phyloP scores from a whole-genome alignment of 1,284 basidiomycete genomes.

The Ceratobasidium sp. region DNA sequence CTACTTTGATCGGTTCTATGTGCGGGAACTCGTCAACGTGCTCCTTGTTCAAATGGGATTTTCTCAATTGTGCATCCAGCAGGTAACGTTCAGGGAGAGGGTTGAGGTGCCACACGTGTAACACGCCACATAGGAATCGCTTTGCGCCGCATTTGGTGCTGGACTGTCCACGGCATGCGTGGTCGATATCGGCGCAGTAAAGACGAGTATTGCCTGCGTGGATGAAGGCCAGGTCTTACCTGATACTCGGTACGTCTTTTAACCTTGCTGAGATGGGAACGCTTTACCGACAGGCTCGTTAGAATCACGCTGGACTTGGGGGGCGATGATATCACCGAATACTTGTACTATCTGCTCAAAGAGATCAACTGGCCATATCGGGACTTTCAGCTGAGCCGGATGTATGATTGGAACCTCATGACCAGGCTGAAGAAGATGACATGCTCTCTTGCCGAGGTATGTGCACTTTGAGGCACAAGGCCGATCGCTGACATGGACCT shows the following conservation, averaged over 20 bases:
- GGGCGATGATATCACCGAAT: constrained; percentile 91
- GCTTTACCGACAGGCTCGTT: not conserved
- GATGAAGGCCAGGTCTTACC: constrained; percentile 91
- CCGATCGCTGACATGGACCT: not conserved
- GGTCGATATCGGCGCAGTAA: constrained; percentile 89
- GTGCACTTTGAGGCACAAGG: constrained; percentile 40
- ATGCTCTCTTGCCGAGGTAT: constrained; percentile 85
- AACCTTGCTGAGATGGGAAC: not conserved
- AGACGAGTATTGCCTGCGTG: constrained; percentile 89
- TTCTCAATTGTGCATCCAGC: constrained; percentile 88
- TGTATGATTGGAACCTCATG: constrained; percentile 88
- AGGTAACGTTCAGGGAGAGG: constrained; percentile 57
- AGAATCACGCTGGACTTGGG: constrained; percentile 85
- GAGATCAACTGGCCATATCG: constrained; percentile 89
- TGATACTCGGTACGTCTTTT: constrained; percentile 75
- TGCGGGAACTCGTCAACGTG: constrained; percentile 79
- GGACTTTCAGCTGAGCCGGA: constrained; percentile 74
- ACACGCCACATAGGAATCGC: constrained; percentile 71
- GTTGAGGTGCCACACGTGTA: not conserved
- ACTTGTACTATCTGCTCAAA: constrained; percentile 80
- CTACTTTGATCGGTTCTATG: constrained; percentile 83
- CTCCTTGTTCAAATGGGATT: constrained; percentile 86
- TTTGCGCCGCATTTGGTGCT: constrained; percentile 94
- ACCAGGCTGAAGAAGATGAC: constrained; percentile 85
- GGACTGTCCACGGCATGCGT: constrained; percentile 95